phyloP scores from a whole-genome alignment of 23 red algal species.

The Chondrus crispus region DNA sequence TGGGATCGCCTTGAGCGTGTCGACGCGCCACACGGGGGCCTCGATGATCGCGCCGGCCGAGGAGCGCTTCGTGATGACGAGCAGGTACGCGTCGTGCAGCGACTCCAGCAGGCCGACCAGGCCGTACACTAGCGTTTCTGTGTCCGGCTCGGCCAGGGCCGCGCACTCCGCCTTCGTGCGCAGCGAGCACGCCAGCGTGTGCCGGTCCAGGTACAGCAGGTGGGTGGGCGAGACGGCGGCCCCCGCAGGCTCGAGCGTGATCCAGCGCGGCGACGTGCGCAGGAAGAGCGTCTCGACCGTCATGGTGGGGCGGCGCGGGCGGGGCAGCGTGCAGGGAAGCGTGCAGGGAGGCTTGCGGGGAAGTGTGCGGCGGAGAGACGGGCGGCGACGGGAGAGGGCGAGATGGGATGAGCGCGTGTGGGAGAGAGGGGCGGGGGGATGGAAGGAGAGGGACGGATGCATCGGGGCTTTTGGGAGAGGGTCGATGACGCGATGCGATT shows the following conservation, averaged over 20 bases:
- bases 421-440: no score
- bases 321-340: background rate
- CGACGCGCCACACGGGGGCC: slow-evolving; percentile 48
- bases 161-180: slow-evolving; percentile 46
- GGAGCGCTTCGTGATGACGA: slow-evolving; percentile 41
- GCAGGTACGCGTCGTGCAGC: slow-evolving; percentile 50
- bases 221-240: slow-evolving; percentile 28
- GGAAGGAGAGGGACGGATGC: no score
- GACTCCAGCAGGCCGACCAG: slow-evolving; percentile 54
- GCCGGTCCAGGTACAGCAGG: slow-evolving; percentile 63
- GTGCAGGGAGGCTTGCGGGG: no score
- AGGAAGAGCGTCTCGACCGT: slow-evolving; percentile 50
- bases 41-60: slow-evolving; percentile 44
- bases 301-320: slow-evolving; percentile 18
- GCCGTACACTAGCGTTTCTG: slow-evolving; percentile 49
- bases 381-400: no score
- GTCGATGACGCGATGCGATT: no score
- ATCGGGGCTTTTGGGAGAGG: no score
- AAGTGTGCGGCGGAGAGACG: no score
- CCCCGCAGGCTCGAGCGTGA: slow-evolving; percentile 58
- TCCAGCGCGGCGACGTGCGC: slow-evolving; percentile 65
- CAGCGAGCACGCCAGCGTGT: slow-evolving; percentile 28
- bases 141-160: slow-evolving; percentile 44
- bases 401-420: no score
- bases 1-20: slow-evolving; percentile 28